phyloP scores from a whole-genome alignment of 805 yeast genomes.

The Metschnikowia reukaufii region DNA sequence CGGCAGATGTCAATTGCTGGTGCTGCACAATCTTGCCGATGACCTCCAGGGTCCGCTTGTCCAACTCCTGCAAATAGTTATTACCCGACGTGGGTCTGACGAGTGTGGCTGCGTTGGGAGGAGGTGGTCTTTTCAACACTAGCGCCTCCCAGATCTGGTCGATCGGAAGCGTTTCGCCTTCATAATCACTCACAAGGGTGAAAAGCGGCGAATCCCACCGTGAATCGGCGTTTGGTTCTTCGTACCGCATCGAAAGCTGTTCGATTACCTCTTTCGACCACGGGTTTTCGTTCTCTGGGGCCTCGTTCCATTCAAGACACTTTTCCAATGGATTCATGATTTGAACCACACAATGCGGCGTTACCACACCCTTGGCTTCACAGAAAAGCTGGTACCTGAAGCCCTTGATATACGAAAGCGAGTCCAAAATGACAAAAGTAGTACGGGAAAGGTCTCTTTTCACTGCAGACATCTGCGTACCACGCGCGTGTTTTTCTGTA shows the following conservation, averaged over 20 bases:
- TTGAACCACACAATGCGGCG: conserved; percentile 82
- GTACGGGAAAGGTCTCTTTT: conserved; percentile 71
- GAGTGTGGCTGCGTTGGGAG: conserved; percentile 83
- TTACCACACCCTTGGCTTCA: conserved; percentile 82
- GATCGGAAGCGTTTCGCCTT: conserved; percentile 54
- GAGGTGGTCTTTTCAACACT: conserved; percentile 59
- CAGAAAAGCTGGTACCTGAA: conserved; percentile 92
- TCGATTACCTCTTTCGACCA: conserved; percentile 70
- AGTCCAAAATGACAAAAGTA: conserved; percentile 79
- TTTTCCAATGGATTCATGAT: conserved; percentile 65
- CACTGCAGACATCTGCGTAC: conserved; percentile 84
- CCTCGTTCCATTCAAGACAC: conserved; percentile 62
- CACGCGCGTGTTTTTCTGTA: conserved; percentile 79
- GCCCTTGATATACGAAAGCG: conserved; percentile 89
- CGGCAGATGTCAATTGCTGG: conserved; percentile 51
- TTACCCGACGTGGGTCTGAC: conserved; percentile 76
- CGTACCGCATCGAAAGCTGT: conserved; percentile 80
- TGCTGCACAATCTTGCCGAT: conserved; percentile 61
- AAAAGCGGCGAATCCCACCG: conserved; percentile 96
- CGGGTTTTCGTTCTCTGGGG: conserved; percentile 29
- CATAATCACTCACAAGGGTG: conserved; percentile 54
- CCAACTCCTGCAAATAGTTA: conserved; percentile 76
- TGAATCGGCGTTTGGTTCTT: conserved; percentile 83
- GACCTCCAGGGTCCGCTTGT: conserved; percentile 65
- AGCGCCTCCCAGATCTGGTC: conserved; percentile 67